phyloP scores from a whole-genome alignment of 352 stramenopile genomes.

The Pythium brachiatum region DNA sequence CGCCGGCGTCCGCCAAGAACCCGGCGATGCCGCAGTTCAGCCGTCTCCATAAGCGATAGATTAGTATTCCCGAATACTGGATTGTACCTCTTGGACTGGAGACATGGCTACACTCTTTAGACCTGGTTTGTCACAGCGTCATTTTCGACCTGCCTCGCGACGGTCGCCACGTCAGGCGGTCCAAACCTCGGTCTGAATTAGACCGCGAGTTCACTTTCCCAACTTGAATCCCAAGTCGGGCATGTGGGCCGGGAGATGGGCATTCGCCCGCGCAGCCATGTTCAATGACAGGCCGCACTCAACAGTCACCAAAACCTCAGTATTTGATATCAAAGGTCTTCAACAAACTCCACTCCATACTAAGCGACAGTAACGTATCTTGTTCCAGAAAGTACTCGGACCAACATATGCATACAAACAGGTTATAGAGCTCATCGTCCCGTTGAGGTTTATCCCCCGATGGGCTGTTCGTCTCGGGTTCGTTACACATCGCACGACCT shows the following conservation, averaged over 20 bases:
- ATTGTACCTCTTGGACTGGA: background rate
- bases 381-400: background rate
- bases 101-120: background rate
- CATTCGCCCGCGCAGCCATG: constrained; percentile 20
- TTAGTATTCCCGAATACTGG: background rate
- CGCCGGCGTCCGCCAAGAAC: constrained; percentile 35
- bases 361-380: background rate
- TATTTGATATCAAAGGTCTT: constrained; percentile 4
- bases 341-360: background rate
- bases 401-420: background rate
- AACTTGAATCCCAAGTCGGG: too few relatives aligned
- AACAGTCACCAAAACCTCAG: constrained; percentile 14
- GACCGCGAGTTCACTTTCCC: too few relatives aligned
- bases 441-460: constrained; percentile 1
- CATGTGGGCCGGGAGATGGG: constrained; percentile 8
- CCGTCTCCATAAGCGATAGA: constrained; percentile 59
- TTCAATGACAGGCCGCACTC: constrained; percentile 12
- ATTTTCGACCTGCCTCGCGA: background rate
- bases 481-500: background rate
- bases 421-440: background rate
- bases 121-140: background rate
- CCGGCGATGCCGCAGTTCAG: constrained; percentile 55
- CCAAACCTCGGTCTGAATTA: background rate
- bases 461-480: background rate
- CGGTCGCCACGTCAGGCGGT: constrained; percentile 11